Base-by-base conservation (phyloP, 169 alveolate genomes). In the Babesia bigemina region DNA sequence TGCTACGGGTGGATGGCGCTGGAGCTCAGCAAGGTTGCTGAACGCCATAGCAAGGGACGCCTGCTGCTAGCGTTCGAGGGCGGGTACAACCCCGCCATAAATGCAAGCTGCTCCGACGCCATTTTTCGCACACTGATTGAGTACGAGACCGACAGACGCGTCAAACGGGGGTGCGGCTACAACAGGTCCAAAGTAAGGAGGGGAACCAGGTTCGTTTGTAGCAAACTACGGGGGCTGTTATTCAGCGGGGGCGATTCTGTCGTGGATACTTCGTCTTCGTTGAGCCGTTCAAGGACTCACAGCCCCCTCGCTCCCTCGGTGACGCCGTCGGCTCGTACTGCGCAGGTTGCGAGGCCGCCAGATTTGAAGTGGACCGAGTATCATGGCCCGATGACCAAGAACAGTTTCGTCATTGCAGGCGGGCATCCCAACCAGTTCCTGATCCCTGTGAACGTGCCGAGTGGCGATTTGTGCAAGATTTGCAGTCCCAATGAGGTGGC, bases 1-100 rank as follows among this genome's bases (percentile, higher is more conserved):
- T 95, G 95, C 52, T 96, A 91, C 74, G 89, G 93, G 17, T 96
- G 98, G 97, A 58, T 95, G 57, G 94, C 97, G 11, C 84, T 86
- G 65, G 88, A 95, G 58, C 76, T 96, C 28, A 90, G 92, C 53
- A 79, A 90, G 65, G 90, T 95, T 17, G 98, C 98, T 28, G 95
- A 95, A 70, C 76, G 77, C 60, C 92, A 81, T 73, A 87, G 96
- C 53, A 83, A 93, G 47, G 98, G 98, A 0, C 89, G 97, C 75
- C 76, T 95, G 12, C 91, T 95, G 19, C 79, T 96, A 42, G 95
- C 95, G 10, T 86, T 96, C 33, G 99, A 96, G 76, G 98, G 98
- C 29, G 99, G 98, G 9, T 96, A 95, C 69, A 93, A 94, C 56
- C 48, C 73, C 28, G 71, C 60, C 39, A 73, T 73, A 45, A 60